Evolutionary conservation across 2,329 filamentous ascomycete species (phyloP).

Genomic region (Lomentospora prolificans): DNA sequence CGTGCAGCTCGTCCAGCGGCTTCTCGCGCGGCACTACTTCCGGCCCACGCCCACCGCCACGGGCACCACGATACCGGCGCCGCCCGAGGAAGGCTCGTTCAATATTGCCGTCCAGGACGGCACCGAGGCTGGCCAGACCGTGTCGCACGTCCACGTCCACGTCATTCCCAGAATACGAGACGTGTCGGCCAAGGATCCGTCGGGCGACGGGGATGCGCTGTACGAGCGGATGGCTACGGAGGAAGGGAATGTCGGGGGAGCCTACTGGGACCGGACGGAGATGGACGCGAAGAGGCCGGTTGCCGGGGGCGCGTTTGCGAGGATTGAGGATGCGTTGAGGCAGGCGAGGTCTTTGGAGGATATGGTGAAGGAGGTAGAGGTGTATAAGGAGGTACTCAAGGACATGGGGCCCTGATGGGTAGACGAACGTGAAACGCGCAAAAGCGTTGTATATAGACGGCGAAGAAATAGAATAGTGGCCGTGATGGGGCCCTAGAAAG

Average conservation of each 20-base stretch:
- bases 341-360: conserved; percentile 58
- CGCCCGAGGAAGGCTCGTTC: conserved; percentile 57
- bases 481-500: too few species aligned
- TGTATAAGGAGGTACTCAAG: conserved; percentile 45
- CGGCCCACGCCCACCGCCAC: conserved; percentile 7
- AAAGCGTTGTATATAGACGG: too few species aligned
- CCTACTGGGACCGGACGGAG: conserved; percentile 44
- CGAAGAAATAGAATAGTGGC: too few species aligned
- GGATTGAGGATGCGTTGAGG: conserved; percentile 62
- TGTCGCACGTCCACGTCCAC: conserved; percentile 88
- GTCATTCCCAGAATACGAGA: conserved; percentile 65
- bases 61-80: background rate
- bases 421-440: background rate
- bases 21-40: conserved; percentile 55
- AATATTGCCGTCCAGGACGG: conserved; percentile 97
- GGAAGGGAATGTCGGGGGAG: conserved; percentile 70
- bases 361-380: conserved; percentile 69
- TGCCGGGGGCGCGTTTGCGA: conserved; percentile 50
- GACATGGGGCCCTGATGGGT: conserved; percentile 23
- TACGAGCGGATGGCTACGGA: conserved; percentile 78
- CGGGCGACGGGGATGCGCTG: conserved; percentile 55
- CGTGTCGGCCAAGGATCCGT: conserved; percentile 32
- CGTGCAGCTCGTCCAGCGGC: conserved; percentile 70
- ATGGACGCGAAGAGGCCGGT: conserved; percentile 28
- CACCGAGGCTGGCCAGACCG: conserved; percentile 80